phyloP scores from a whole-genome alignment of 1,284 basidiomycete genomes.

The Gymnopus androsaceus region DNA sequence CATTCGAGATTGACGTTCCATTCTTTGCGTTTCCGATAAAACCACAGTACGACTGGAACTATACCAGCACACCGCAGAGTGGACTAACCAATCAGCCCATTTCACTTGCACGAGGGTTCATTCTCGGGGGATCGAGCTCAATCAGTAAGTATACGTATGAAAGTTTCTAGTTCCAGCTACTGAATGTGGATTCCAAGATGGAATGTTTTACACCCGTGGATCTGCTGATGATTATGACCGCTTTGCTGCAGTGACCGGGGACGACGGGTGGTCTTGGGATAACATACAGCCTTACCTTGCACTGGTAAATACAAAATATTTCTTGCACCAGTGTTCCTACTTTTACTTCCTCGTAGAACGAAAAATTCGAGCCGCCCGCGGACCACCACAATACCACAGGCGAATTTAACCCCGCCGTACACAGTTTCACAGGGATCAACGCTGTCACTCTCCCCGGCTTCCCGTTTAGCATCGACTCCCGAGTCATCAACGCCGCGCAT shows the following conservation, averaged over 20 bases:
- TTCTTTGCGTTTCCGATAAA: conserved; percentile 21
- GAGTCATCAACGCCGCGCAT: conserved; percentile 18
- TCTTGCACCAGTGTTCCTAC: neutral
- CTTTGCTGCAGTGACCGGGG: conserved; percentile 27
- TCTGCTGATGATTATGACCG: conserved; percentile 30
- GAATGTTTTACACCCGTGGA: conserved; percentile 31
- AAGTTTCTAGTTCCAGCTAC: neutral
- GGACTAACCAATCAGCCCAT: conserved; percentile 31
- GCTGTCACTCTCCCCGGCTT: conserved; percentile 25
- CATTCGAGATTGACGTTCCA: conserved; percentile 21
- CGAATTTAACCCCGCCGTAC: conserved; percentile 26
- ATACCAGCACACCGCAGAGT: conserved; percentile 36
- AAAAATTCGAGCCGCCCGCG: conserved; percentile 13
- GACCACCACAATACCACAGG: conserved; percentile 26
- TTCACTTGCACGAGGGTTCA: conserved; percentile 34
- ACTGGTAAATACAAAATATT: conserved; percentile 21
- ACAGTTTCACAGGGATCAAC: conserved; percentile 28
- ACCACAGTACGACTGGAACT: conserved; percentile 33
- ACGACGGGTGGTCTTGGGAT: conserved; percentile 32
- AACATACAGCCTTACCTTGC: conserved; percentile 27
- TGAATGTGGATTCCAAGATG: conserved; percentile 17
- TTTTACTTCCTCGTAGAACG: neutral
- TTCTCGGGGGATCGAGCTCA: conserved; percentile 40
- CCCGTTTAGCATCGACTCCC: conserved; percentile 11
- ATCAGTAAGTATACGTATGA: conserved; percentile 33